These are phyloP conservation scores for Fonsecaea erecta DNA, from an alignment of 2,329 filamentous ascomycete species.

Conservation along the genomic window DNA sequence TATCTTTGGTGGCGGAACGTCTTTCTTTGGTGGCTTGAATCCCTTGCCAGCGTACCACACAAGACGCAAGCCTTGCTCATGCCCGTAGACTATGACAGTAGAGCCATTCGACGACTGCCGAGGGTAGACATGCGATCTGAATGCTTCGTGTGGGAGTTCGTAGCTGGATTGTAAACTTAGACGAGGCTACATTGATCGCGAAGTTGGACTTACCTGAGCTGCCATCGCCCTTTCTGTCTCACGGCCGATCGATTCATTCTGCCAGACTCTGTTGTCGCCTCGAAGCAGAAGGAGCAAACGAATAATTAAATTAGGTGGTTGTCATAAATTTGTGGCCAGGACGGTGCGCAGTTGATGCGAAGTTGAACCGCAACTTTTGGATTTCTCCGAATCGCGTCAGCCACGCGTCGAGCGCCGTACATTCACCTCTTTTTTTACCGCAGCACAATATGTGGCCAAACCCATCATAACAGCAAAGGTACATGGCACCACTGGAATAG, in stretches of 20 bases:
- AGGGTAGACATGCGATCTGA: slow-evolving; percentile 63
- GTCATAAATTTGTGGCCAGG: neutral
- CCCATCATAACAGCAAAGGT: neutral
- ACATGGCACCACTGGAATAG: slow-evolving; percentile 15
- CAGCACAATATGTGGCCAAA: neutral
- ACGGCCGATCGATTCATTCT: slow-evolving; percentile 46
- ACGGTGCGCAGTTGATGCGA: neutral
- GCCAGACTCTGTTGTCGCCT: neutral
- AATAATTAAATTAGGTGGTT: neutral
- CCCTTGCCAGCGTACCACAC: slow-evolving; percentile 64
- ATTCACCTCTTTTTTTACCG: slow-evolving; percentile 8
- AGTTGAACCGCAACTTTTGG: neutral
- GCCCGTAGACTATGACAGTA: slow-evolving; percentile 64
- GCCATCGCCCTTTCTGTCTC: slow-evolving; percentile 47
- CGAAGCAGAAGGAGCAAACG: neutral
- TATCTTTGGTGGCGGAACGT: slow-evolving; percentile 42
- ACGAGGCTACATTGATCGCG: neutral
- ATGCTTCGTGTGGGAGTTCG: slow-evolving; percentile 62
- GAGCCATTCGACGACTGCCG: slow-evolving; percentile 64
- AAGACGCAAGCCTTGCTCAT: slow-evolving; percentile 62
- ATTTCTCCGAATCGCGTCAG: slow-evolving; percentile 29
- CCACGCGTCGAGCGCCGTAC: slow-evolving; percentile 22
- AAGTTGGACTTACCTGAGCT: slow-evolving; percentile 46
- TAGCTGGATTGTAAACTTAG: slow-evolving; percentile 53
- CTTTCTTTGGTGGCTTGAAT: slow-evolving; percentile 46